Evolutionary conservation across 2,329 filamentous ascomycete species (phyloP).

Genomic region (Scedosporium minutisporum): DNA sequence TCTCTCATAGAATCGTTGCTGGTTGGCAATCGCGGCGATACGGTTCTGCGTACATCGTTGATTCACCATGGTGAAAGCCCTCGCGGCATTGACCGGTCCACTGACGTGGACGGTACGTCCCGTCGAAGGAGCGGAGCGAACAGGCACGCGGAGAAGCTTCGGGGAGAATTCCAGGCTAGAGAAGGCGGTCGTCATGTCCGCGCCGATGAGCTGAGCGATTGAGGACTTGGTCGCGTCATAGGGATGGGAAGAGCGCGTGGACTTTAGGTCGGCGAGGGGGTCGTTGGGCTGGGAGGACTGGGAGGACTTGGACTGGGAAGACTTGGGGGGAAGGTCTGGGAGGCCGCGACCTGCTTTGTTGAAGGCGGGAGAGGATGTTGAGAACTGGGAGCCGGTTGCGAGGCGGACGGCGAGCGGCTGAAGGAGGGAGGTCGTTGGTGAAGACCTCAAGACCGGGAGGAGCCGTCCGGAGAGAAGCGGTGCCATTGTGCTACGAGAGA

Average conservation of each 20-base stretch:
- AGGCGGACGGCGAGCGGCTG: background rate
- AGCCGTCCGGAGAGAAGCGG: background rate
- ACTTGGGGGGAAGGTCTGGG: conserved; percentile 5
- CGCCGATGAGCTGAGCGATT: conserved; percentile 8
- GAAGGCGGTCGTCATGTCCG: conserved; percentile 27
- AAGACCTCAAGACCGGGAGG: background rate
- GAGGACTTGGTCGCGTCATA: conserved; percentile 8
- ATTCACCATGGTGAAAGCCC: conserved; percentile 33
- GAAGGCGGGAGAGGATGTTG: background rate
- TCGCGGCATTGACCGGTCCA: conserved; percentile 32
- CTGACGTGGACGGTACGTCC: conserved; percentile 34
- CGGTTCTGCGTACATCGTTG: conserved; percentile 39
- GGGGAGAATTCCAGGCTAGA: conserved; percentile 18
- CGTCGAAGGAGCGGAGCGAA: conserved; percentile 30
- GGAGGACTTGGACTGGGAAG: conserved; percentile 1
- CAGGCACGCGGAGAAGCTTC: conserved; percentile 16
- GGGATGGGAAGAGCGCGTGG: background rate
- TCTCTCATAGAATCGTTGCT: conserved; percentile 66
- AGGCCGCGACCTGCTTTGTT: conserved; percentile 2
- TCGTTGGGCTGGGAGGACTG: background rate
- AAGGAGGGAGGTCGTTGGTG: background rate
- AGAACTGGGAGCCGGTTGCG: conserved; percentile 6
- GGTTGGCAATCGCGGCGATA: conserved; percentile 42
- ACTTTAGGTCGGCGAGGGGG: background rate
- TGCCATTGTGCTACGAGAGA: conserved; percentile 3